These are phyloP conservation scores for Magnusiomyces sp. DNA, from an alignment of 1,139 yeast genomes.

Conservation along the genomic window DNA sequence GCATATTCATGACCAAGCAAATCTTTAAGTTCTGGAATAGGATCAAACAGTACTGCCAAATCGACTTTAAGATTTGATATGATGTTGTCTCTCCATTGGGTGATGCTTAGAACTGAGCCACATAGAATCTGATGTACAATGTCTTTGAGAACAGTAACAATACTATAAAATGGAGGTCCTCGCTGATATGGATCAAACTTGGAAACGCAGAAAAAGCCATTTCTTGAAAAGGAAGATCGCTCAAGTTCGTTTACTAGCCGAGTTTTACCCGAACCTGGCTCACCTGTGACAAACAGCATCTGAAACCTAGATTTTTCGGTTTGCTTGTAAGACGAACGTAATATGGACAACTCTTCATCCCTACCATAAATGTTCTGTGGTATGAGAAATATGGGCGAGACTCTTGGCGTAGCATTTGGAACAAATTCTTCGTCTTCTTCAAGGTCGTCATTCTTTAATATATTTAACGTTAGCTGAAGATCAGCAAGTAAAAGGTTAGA, in stretches of 20 bases:
- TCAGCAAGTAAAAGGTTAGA: conserved; percentile 37
- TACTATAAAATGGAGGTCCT: conserved; percentile 30
- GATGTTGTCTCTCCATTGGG: conserved; percentile 40
- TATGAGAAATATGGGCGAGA: conserved; percentile 23
- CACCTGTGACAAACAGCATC: conserved; percentile 37
- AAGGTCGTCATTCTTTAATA: conserved; percentile 17
- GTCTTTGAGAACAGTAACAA: conserved; percentile 35
- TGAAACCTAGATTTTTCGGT: conserved; percentile 26
- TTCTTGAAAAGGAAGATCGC: conserved; percentile 33
- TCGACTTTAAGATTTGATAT: conserved; percentile 39
- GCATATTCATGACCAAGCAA: conserved; percentile 40
- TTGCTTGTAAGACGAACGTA: conserved; percentile 29
- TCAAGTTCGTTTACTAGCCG: conserved; percentile 39
- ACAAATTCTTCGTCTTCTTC: conserved; percentile 20
- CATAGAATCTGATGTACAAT: conserved; percentile 40
- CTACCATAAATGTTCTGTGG: conserved; percentile 37
- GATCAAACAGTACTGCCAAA: conserved; percentile 36
- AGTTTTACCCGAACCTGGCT: conserved; percentile 45
- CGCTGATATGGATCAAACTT: conserved; percentile 35
- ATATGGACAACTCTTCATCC: conserved; percentile 27
- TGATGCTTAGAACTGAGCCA: conserved; percentile 34
- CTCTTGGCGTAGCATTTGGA: conserved; percentile 19
- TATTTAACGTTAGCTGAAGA: conserved; percentile 25
- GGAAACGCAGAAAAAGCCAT: conserved; percentile 39
- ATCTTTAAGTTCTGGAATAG: conserved; percentile 41